Conservation (phyloP, 352 stramenopile species). For the Phytopythium sindhum region DNA sequence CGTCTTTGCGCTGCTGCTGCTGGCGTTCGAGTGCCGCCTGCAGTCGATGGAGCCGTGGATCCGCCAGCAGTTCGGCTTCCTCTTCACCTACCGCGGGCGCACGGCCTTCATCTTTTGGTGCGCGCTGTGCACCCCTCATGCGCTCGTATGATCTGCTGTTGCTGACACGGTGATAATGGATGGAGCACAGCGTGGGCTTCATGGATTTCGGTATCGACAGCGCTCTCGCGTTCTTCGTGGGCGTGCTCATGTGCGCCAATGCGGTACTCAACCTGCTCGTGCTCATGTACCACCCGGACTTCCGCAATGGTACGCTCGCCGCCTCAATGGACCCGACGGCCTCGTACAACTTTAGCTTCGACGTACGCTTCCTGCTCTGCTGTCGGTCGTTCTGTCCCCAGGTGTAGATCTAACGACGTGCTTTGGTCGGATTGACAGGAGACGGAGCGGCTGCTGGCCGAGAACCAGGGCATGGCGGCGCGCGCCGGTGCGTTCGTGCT, state of each 20-base stretch:
- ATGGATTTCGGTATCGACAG: slow-evolving; percentile 88
- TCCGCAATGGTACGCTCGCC: slow-evolving; percentile 67
- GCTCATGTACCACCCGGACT: slow-evolving; percentile 85
- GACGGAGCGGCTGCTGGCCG: slow-evolving; percentile 55
- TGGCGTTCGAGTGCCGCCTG: slow-evolving; percentile 87
- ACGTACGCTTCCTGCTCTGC: slow-evolving; percentile 19
- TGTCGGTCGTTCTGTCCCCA: too few species aligned
- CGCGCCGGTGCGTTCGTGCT: slow-evolving; percentile 68
- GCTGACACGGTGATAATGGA: background rate
- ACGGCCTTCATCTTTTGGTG: slow-evolving; percentile 84
- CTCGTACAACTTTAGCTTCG: slow-evolving; percentile 54
- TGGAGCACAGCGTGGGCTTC: slow-evolving; percentile 54
- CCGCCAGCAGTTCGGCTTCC: slow-evolving; percentile 81
- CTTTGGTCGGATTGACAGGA: slow-evolving; percentile 19
- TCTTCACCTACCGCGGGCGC: slow-evolving; percentile 85
- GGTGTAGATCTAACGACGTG: too few species aligned
- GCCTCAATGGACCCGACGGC: slow-evolving; percentile 74
- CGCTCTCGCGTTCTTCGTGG: slow-evolving; percentile 65
- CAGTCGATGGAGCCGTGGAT: slow-evolving; percentile 86
- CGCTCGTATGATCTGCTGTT: background rate
- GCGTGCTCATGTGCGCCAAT: slow-evolving; percentile 76
- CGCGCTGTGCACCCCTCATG: slow-evolving; percentile 7
- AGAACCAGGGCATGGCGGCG: slow-evolving; percentile 57
- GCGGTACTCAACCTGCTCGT: slow-evolving; percentile 72
- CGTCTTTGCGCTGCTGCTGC: slow-evolving; percentile 77